A percentile compares a stretch with the other conserved stretches of the same genome.
Conservation (phyloP, 1,139 yeast genomes). For the Debaryomycetaceae sp. region DNA sequence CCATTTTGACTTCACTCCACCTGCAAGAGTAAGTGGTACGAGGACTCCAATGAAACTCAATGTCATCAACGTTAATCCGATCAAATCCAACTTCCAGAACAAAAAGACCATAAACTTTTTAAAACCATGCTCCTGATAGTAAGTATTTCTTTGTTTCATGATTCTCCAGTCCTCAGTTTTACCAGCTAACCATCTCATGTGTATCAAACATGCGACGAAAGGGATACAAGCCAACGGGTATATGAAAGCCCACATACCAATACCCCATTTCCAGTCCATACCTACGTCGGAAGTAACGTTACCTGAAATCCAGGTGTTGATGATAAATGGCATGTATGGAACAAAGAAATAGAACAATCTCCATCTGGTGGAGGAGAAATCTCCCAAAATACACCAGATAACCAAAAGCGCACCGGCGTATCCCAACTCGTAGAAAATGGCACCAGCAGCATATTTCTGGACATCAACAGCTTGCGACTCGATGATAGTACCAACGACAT, state of each 20-base stretch:
- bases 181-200: conserved; percentile 33
- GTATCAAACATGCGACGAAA: conserved; percentile 25
- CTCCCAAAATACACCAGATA: conserved; percentile 51
- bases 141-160: conserved; percentile 20
- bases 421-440: conserved; percentile 61
- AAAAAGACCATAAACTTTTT: conserved; percentile 18
- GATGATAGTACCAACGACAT: conserved; percentile 59
- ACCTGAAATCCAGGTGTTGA: conserved; percentile 68
- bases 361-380: conserved; percentile 59
- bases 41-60: conserved; percentile 33
- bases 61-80: conserved; percentile 27
- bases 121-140: conserved; percentile 22
- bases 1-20: conserved; percentile 29
- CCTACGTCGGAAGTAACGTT: conserved; percentile 26
- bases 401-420: conserved; percentile 54
- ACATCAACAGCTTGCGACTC: conserved; percentile 61
- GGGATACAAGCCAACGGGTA: conserved; percentile 37
- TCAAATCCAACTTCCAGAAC: conserved; percentile 33
- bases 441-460: conserved; percentile 62
- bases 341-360: conserved; percentile 54
- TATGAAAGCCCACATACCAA: conserved; percentile 40
- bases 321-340: conserved; percentile 61
- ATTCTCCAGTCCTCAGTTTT: conserved; percentile 31
- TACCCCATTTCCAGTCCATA: conserved; percentile 26
- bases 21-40: conserved; percentile 38